A percentile compares a stretch with the other conserved stretches of the same genome.
These are phyloP conservation scores for Beauveria caledonica DNA, from an alignment of 2,329 filamentous ascomycete species.

Conservation along the genomic window DNA sequence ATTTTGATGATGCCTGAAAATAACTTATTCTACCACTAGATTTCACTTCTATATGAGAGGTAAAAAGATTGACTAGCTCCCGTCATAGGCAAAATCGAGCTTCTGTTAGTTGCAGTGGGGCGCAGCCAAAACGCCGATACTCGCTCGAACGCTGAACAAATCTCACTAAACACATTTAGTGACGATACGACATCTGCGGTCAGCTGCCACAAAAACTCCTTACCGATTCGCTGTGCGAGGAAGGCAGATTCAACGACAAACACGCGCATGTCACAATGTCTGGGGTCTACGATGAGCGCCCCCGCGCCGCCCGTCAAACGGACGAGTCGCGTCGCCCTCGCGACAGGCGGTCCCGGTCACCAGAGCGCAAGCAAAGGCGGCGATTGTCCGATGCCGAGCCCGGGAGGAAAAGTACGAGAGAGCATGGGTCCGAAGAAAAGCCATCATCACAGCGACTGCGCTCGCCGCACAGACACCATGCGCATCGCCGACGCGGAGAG, in stretches of 20 bases:
- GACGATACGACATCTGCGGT: background rate
- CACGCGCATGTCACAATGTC: background rate
- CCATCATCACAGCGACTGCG: constrained; percentile 9
- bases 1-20: too few relatives aligned
- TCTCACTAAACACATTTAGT: background rate
- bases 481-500: constrained; percentile 12
- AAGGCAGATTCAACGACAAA: background rate
- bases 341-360: constrained; percentile 12
- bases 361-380: constrained; percentile 12
- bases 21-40: too few relatives aligned
- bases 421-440: background rate
- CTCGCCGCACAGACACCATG: constrained; percentile 11
- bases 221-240: background rate
- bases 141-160: background rate
- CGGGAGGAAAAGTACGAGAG: constrained; percentile 5
- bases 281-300: background rate
- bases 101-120: background rate
- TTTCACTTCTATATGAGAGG: background rate
- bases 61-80: too few relatives aligned
- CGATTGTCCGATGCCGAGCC: background rate
- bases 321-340: constrained; percentile 5
- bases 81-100: too few relatives aligned
- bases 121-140: background rate
- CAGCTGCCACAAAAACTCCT: background rate
- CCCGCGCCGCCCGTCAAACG: background rate